phyloP scores from a whole-genome alignment of 257 asterid species.

The Ophiorrhiza pumila region DNA sequence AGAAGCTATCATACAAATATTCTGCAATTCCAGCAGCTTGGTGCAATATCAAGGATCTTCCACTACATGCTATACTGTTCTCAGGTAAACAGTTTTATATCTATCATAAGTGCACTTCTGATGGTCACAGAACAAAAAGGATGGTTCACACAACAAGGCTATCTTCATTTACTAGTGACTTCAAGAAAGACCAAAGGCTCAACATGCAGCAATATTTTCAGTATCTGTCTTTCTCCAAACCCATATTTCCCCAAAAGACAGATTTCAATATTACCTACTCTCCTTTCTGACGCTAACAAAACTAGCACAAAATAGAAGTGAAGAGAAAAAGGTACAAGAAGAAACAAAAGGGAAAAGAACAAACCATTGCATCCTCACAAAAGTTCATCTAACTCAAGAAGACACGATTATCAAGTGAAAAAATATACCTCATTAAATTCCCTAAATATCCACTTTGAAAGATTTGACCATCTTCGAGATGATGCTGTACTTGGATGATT shows the following conservation, averaged over 20 bases:
- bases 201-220: not conserved
- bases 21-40: not conserved
- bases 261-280: not conserved
- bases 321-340: not conserved
- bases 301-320: too few relatives aligned
- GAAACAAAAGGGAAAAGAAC: not conserved
- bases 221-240: not conserved
- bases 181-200: not conserved
- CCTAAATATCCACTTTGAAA: conserved; percentile 90
- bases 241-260: not conserved
- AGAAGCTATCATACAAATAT: not conserved
- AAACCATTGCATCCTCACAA: not conserved
- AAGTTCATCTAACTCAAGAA: not conserved
- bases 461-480: conserved; percentile 98
- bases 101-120: not conserved
- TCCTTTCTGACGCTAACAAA: too few relatives aligned
- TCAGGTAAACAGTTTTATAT: not conserved
- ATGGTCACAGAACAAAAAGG: not conserved
- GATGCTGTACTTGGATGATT: conserved; percentile 96
- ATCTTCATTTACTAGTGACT: not conserved
- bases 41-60: not conserved
- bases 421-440: conserved; percentile 90
- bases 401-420: not conserved
- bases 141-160: not conserved
- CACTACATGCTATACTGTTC: not conserved